phyloP scores from a whole-genome alignment of 1,284 basidiomycete genomes.

The Pseudozyma sp. region DNA sequence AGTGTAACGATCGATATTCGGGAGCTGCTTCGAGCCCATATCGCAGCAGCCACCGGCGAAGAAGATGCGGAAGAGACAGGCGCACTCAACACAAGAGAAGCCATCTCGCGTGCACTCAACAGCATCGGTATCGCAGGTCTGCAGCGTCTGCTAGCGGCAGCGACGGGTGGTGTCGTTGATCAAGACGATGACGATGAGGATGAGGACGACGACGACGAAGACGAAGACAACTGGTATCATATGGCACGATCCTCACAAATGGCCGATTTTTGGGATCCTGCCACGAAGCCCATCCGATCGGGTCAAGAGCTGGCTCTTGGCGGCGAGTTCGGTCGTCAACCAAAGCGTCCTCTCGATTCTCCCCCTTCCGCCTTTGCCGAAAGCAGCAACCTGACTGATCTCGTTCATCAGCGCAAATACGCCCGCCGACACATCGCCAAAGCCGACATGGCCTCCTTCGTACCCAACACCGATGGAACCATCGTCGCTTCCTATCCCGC shows the following conservation, averaged over 20 bases:
- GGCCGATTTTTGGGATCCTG: constrained; percentile 60
- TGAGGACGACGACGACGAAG: constrained; percentile 45
- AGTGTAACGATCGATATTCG: constrained; percentile 46
- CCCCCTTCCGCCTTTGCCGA: constrained; percentile 40
- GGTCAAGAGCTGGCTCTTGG: constrained; percentile 80
- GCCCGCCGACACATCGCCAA: constrained; percentile 70
- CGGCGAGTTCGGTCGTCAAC: constrained; percentile 84
- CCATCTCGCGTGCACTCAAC: constrained; percentile 41
- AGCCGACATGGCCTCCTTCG: constrained; percentile 69
- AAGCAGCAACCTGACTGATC: constrained; percentile 39
- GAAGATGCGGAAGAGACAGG: constrained; percentile 16
- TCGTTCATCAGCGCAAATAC: constrained; percentile 45
- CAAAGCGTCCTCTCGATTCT: constrained; percentile 36
- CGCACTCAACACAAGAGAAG: constrained; percentile 23
- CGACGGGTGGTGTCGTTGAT: constrained; percentile 25
- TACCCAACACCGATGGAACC: constrained; percentile 88
- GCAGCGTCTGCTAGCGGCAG: constrained; percentile 49
- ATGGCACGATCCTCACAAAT: constrained; percentile 41
- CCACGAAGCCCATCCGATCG: constrained; percentile 76
- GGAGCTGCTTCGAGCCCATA: constrained; percentile 45
- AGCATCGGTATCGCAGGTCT: constrained; percentile 52
- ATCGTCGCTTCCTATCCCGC: constrained; percentile 83
- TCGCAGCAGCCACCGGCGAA: constrained; percentile 19
- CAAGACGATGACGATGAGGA: constrained; percentile 50
- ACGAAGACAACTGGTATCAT: constrained; percentile 45